These are phyloP conservation scores for Incumbomyces delicatus DNA, from an alignment of 2,329 filamentous ascomycete genomes.

Conservation along the genomic window DNA sequence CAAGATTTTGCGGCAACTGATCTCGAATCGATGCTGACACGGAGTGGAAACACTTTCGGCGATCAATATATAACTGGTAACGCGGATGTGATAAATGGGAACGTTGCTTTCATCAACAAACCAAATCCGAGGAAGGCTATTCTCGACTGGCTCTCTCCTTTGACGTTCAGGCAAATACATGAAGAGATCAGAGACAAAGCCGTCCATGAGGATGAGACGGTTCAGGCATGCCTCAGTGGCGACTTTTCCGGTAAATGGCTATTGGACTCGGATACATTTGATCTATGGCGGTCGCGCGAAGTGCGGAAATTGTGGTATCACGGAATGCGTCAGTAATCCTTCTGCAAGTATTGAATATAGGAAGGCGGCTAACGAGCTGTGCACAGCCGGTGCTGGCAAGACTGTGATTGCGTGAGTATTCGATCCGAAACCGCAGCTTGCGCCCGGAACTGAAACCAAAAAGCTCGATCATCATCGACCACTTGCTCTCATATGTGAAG, in stretches of 20 bases:
- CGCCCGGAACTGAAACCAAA: no score
- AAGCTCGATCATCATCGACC: slow-evolving; percentile 31
- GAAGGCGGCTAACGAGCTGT: no score
- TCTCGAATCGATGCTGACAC: no score
- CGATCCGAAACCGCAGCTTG: no score
- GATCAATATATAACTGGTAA: background rate
- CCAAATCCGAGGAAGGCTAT: background rate
- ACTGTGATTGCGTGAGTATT: slow-evolving; percentile 29
- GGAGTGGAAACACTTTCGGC: background rate
- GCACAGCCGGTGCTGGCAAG: slow-evolving; percentile 33
- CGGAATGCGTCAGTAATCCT: no score
- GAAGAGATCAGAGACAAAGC: background rate
- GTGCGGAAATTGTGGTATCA: background rate
- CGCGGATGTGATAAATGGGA: background rate
- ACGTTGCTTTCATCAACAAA: background rate
- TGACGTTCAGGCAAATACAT: background rate
- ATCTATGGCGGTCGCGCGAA: background rate
- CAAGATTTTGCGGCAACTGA: no score
- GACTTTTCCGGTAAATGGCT: background rate
- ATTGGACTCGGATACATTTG: background rate
- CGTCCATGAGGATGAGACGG: background rate
- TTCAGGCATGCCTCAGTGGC: background rate
- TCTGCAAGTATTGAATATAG: no score
- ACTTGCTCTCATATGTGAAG: slow-evolving; percentile 14
- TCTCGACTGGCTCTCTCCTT: background rate